Base-by-base conservation (phyloP, 495 filamentous ascomycete genomes). In the Platismatia glauca region DNA sequence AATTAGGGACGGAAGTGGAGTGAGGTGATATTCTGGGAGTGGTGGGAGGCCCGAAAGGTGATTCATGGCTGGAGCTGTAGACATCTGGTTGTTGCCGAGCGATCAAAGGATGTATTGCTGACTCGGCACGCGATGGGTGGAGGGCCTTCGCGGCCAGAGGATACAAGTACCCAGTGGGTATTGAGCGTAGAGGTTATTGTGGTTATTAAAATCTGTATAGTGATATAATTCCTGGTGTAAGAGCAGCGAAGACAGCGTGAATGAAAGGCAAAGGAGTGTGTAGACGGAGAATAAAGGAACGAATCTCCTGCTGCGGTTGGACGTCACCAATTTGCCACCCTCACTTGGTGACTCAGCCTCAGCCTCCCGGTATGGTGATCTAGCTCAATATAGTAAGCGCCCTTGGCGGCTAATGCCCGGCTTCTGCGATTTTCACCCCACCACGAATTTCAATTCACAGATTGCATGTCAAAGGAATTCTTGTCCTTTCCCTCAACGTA, bases 11-110 rank as follows among this genome's bases (percentile, higher is more conserved):
- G 82, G 81, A 31, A 84, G 79, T 6, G 83, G 85, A 53, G 74
- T 71, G 38, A 85, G 74, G 39, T 79, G 77, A 73, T 88, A 90
- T 35, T 78, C 71, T 46, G 89, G 87, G 22, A 91, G 79, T n/a
- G 87, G 86, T 60, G 89, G 89, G 35, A 91, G 78, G 57, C 71
- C 71, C 58, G 57, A 62, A 33, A 68, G 53, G 18, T 53, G n/a
- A 24, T 44, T 43, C 33, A 61, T 58, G 11, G 55, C 64, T 27
- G 68, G 46, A 24, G 43, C n/a, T 37, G 66, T 65, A 39, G 59
- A 29, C 58, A 61, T 62, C 31, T 59, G 69, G 27, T 31, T 27
- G 33, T 43, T 35, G 24, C 31, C 27, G 50, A 31, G 44, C 38
- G 41, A 24, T 41, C 58, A 48, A 59, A 35, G 20, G 22, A 22